Conservation (phyloP, 306 rosid genomes). For the Prunus dulcis region DNA sequence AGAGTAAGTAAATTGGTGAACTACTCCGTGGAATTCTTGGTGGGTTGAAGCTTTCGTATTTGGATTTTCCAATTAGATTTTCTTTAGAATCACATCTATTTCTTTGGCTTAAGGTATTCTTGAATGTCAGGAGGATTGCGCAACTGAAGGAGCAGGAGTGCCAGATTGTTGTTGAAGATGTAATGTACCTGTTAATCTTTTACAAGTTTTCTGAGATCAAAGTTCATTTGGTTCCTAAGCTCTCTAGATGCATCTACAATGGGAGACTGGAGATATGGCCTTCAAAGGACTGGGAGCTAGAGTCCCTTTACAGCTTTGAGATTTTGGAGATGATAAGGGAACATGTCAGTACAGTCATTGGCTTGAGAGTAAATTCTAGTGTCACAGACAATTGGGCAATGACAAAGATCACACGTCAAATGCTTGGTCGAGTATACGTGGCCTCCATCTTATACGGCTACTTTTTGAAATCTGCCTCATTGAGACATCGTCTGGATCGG, state of each 20-base stretch:
- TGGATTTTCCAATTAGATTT: conserved; percentile 8
- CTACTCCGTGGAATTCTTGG: conserved; percentile 27
- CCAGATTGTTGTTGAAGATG: conserved; percentile 74
- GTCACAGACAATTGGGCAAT: conserved; percentile 87
- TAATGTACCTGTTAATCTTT: conserved; percentile 73
- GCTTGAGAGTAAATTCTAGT: conserved; percentile 77
- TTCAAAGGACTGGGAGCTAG: conserved; percentile 90
- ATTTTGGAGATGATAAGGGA: conserved; percentile 80
- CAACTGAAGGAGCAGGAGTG: conserved; percentile 79
- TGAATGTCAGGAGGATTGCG: conserved; percentile 85
- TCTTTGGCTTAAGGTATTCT: conserved; percentile 37
- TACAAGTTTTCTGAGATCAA: conserved; percentile 83
- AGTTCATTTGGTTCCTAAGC: conserved; percentile 80
- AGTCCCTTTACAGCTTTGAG: conserved; percentile 69
- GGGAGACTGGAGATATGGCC: conserved; percentile 90
- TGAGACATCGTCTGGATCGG: conserved; percentile 66
- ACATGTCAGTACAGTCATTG: conserved; percentile 67
- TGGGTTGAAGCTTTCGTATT: conserved; percentile 10
- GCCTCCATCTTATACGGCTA: conserved; percentile 86
- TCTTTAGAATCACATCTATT: conserved; percentile 1
- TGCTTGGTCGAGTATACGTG: conserved; percentile 57
- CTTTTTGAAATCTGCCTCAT: conserved; percentile 73
- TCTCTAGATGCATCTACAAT: conserved; percentile 77
- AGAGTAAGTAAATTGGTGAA: conserved; percentile 23
- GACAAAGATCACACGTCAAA: conserved; percentile 51